Evolutionary conservation across 2,329 filamentous ascomycete species (phyloP), one percentile per base, ranked within the genome.

Genomic region (Colletotrichum sp.): DNA sequence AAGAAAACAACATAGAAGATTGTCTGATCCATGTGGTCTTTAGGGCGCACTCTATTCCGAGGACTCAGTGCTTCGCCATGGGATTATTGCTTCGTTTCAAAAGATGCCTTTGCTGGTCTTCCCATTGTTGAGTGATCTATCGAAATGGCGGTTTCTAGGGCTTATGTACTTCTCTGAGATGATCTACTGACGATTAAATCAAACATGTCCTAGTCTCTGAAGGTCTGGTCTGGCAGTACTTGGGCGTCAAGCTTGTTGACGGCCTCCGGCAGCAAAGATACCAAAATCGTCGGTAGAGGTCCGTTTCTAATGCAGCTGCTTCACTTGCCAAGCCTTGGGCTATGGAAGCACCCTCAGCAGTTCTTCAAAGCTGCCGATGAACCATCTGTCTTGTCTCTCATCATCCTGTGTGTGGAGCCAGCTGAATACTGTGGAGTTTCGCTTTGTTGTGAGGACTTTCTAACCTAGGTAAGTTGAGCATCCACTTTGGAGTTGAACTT

Each of bases 181-280:
- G 8, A 39, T 39, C 16, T 9, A 39, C 36, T 18, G 16, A 18
- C 1, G 16, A 39, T 39, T 1, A 9, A 18, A 16, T 18, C 2
- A 9, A 39, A 5, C 1, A 39, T 8, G 4, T 0, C 36, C 2
- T 2, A 9, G 16, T n/a, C 39, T 44, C 0, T 44, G 39, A 3
- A 0, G 0, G 39, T 10, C 39, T 44, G 18, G 16, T 0, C 2
- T 44, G 36, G 36, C 36, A n/a, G 5, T 9, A 3, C 1, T n/a
- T n/a, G 4, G 8, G 1, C 16, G 16, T 44, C 0, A 44, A n/a
- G 8, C 18, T 44, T 44, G 18, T n/a, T 3, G 5, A 44, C 9
- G 1, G 18, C 0, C 39, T 44, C 39, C 0, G 18, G 39, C 39
- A 44, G 18, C 39, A 0, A 32, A 0, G 30, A 0, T 4, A 32